Percentiles rank a stretch among this genome's conserved stretches.
Conservation (phyloP, 805 yeast species). For the Cyberlindnera euphorbiiphila region DNA sequence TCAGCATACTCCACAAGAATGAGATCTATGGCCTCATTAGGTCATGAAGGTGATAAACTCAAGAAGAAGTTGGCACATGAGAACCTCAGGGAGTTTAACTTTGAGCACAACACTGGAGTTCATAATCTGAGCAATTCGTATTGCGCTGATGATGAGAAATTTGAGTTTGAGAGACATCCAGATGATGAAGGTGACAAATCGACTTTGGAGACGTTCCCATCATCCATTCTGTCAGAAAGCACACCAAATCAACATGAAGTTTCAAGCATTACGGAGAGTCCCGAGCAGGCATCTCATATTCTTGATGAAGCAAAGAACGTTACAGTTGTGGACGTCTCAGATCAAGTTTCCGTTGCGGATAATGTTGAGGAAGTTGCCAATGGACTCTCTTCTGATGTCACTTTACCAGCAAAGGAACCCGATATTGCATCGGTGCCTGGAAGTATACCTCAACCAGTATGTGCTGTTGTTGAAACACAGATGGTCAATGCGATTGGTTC, state of each 20-base stretch:
- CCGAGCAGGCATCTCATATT: neutral
- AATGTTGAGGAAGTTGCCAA: neutral
- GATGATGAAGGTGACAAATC: conserved; percentile 11
- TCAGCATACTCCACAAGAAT: conserved; percentile 33
- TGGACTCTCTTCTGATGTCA: no score
- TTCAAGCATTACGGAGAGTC: conserved; percentile 5
- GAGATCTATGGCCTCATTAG: neutral
- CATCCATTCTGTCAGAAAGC: conserved; percentile 19
- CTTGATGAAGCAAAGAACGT: conserved; percentile 1
- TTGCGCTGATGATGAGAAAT: conserved; percentile 20
- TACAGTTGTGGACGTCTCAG: neutral
- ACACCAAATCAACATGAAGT: conserved; percentile 10
- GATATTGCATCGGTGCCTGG: neutral
- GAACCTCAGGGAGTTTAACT: conserved; percentile 45
- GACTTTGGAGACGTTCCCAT: conserved; percentile 17
- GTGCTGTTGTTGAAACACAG: no score
- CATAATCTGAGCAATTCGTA: no score
- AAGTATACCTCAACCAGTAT: no score
- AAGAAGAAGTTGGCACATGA: conserved; percentile 47
- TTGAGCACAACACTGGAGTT: conserved; percentile 31
- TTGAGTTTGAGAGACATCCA: conserved; percentile 12
- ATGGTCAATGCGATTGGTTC: no score
- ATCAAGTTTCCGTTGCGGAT: conserved; percentile 3
- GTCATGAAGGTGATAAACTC: conserved; percentile 25
- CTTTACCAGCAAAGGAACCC: no score